These are phyloP conservation scores for Colletotrichum phormii DNA, from an alignment of 2,329 filamentous ascomycete genomes.

Conservation along the genomic window DNA sequence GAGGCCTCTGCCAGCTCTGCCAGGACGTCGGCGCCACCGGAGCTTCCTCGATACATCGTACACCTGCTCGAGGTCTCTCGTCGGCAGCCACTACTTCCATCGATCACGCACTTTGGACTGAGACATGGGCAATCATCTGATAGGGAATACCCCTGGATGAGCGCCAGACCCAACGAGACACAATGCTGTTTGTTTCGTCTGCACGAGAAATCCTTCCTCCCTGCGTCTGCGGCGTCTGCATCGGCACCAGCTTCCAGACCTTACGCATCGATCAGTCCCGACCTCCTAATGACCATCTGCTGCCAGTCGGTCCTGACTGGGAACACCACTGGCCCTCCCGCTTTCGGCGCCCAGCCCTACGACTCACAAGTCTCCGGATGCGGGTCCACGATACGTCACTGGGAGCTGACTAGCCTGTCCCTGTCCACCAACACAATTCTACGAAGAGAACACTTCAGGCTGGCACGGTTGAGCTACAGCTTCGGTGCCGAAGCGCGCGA, in stretches of 20 bases:
- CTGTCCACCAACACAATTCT: neutral
- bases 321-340: neutral
- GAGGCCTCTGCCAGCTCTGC: neutral
- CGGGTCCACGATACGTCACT: constrained; percentile 3
- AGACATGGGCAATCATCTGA: constrained; percentile 34
- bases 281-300: neutral
- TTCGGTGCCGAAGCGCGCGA: neutral
- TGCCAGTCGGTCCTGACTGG: neutral
- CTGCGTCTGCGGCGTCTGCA: neutral
- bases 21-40: neutral
- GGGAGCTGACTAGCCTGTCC: neutral
- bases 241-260: neutral
- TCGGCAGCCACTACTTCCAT: neutral
- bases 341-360: constrained; percentile 16
- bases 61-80: neutral
- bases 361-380: constrained; percentile 11
- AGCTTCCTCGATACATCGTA: constrained; percentile 7
- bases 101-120: neutral
- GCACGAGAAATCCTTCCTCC: neutral
- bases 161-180: neutral
- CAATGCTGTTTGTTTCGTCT: constrained; percentile 2
- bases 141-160: neutral
- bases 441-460: neutral
- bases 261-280: neutral
- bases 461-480: neutral